Base-by-base conservation (phyloP, 352 stramenopile species). In the Saprolegnia diclina region DNA sequence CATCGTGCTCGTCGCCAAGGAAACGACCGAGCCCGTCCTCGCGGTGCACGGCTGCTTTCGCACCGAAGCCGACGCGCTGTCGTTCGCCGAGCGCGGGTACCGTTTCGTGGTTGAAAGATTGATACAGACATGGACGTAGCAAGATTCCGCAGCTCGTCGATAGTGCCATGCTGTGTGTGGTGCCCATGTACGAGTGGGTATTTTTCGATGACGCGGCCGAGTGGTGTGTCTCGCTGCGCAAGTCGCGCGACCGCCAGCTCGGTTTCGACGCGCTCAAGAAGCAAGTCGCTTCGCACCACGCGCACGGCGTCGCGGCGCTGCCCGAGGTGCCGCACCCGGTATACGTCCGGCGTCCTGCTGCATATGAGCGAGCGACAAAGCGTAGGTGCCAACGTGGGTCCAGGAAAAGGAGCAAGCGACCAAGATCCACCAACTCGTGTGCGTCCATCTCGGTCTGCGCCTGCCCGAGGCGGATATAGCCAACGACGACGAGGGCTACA, bases 401-500 rank as follows among this genome's bases (percentile, higher is more conserved):
- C 29, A 73, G 24, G 76, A 89, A 24, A 82, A 77, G 10, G 76
- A 86, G 7, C 80, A 89, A 62, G 83, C 79, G 4, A 71, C 75
- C 13, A 75, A 75, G 1, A 72, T 90, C 0, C 80, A 89, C 56
- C 76, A 81, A 55, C 86, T 91, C 64, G 77, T 91, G 35, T 90
- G 80, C 63, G 74, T 76, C 5, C 80, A 80, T n/a, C 79, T 91
- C 74, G 78, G 79, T 0, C 50, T 73, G 22, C 71, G 73, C 0
- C 29, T 57, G 14, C 57, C 67, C 11, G 67, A 74, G 2, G 71
- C 71, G 40, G 77, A 79, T 55, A 78, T 79, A 45, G 72, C 73
- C 11, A 64, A 61, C 0, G 74, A 79, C 16, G 72, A 85, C 1
- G 74, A 72, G 10, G 83, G 79, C 2, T 88, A 88, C 50, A 88